Conservation (phyloP, 352 stramenopile genomes). For the Pythium sp. region DNA sequence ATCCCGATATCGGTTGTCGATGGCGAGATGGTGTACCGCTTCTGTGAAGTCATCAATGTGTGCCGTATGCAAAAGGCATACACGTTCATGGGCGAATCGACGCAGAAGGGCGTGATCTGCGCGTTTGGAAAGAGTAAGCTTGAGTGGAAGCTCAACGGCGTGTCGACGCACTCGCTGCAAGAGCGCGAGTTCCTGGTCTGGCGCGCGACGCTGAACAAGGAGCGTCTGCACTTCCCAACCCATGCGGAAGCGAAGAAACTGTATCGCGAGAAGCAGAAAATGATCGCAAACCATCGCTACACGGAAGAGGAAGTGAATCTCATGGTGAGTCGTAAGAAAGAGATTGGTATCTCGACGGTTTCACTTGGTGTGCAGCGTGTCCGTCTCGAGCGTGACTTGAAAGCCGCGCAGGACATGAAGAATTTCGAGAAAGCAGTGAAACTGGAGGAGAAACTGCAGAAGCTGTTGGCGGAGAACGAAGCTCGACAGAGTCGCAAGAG, state of each 20-base stretch:
- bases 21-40: conserved; percentile 81
- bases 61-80: conserved; percentile 62
- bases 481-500: conserved; percentile 68
- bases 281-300: conserved; percentile 77
- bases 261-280: conserved; percentile 53
- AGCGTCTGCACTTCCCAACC: conserved; percentile 68
- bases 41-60: conserved; percentile 73
- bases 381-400: conserved; percentile 73
- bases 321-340: conserved; percentile 78
- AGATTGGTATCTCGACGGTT: conserved; percentile 56
- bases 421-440: conserved; percentile 84
- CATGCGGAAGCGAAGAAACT: conserved; percentile 69
- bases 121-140: conserved; percentile 76
- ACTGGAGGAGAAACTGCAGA: conserved; percentile 63
- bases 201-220: conserved; percentile 78
- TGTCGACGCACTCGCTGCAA: conserved; percentile 71
- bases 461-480: conserved; percentile 65
- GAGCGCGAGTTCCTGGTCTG: conserved; percentile 84
- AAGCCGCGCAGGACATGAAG: conserved; percentile 80
- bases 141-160: conserved; percentile 68
- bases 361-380: conserved; percentile 76
- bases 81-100: conserved; percentile 72
- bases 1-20: conserved; percentile 70
- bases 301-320: conserved; percentile 73
- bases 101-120: conserved; percentile 63